Conservation (phyloP, 176 grass and related monocot genomes). For the Lolium perenne region DNA sequence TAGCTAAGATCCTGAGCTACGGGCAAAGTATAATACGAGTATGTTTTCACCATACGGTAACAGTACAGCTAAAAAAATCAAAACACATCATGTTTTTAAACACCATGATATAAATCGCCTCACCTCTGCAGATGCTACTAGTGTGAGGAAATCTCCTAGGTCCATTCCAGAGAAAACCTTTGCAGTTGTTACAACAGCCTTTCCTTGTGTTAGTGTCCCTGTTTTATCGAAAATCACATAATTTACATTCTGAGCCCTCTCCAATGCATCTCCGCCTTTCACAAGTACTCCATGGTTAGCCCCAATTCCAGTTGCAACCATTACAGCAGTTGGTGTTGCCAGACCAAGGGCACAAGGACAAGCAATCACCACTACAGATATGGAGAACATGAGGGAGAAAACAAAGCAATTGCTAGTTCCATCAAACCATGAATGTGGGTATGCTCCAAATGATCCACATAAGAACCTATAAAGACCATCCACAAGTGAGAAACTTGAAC, state of each 20-base stretch:
- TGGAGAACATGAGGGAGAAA: conserved; percentile 99
- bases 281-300: conserved; percentile 91
- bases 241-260: conserved; percentile 79
- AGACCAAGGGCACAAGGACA: conserved; percentile 96
- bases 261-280: conserved; percentile 95
- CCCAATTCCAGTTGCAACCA: conserved; percentile 97
- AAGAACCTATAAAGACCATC: conserved; percentile 70
- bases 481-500: conserved; percentile 31
- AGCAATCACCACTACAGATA: conserved; percentile 98
- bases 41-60: neutral
- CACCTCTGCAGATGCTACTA: conserved; percentile 98
- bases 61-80: neutral
- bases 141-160: conserved; percentile 84
- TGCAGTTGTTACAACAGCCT: conserved; percentile 81
- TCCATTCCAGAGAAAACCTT: conserved; percentile 94
- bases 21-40: neutral
- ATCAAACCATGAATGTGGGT: conserved; percentile 85
- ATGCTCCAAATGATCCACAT: conserved; percentile 87
- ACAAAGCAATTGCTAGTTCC: conserved; percentile 88
- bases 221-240: conserved; percentile 99
- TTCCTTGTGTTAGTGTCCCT: conserved; percentile 95
- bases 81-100: neutral
- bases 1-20: neutral
- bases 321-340: conserved; percentile 97
- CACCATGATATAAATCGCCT: conserved; percentile 27